Percentiles rank a stretch among this genome's conserved stretches.
These are phyloP conservation scores for Pythium folliculosum DNA, from an alignment of 352 stramenopile species.

Conservation along the genomic window DNA sequence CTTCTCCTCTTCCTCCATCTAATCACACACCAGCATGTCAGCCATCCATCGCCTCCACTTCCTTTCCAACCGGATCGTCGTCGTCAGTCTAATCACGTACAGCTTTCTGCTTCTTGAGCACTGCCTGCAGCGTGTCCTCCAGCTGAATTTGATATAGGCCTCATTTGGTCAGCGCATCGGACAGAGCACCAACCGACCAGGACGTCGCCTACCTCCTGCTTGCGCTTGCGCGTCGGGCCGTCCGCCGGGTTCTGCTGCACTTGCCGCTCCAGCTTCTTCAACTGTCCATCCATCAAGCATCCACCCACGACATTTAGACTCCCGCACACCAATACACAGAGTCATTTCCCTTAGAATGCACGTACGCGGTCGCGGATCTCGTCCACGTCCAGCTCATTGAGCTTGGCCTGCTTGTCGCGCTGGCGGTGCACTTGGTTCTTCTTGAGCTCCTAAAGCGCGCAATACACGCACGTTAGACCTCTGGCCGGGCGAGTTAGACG, in stretches of 20 bases:
- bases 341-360: not conserved
- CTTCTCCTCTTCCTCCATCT: constrained; percentile 53
- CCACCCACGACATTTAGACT: not conserved
- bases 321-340: not conserved
- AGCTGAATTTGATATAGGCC: constrained; percentile 33
- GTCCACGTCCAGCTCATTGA: constrained; percentile 53
- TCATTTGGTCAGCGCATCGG: not conserved
- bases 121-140: constrained; percentile 64
- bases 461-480: not conserved
- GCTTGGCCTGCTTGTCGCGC: constrained; percentile 60
- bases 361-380: constrained; percentile 52
- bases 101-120: constrained; percentile 75
- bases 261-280: constrained; percentile 70
- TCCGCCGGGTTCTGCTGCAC: constrained; percentile 61
- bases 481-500: not conserved
- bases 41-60: not conserved
- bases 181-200: not conserved
- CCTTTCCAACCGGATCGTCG: too few species aligned
- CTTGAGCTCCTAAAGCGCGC: constrained; percentile 57
- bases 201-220: constrained; percentile 46
- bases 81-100: constrained; percentile 17
- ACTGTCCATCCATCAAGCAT: constrained; percentile 18
- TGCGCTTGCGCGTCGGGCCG: constrained; percentile 67
- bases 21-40: not conserved
- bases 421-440: constrained; percentile 66